Conservation (phyloP, 2,329 filamentous ascomycete genomes). For the Diplodia seriata region DNA sequence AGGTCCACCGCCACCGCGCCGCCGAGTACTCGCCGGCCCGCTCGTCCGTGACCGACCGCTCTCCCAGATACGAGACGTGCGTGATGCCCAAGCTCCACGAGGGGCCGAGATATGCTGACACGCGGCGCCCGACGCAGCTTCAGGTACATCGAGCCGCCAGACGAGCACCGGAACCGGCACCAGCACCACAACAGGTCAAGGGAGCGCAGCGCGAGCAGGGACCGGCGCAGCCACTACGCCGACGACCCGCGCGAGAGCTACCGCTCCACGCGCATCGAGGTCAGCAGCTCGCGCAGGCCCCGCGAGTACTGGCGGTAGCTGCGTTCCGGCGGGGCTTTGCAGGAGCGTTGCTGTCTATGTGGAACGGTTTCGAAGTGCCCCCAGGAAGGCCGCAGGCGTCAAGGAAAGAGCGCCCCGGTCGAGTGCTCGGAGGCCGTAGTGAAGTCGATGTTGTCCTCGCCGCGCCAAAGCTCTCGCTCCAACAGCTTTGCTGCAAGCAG, state of each 20-base stretch:
- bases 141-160: constrained; percentile 54
- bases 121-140: constrained; percentile 37
- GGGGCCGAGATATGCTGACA: not conserved
- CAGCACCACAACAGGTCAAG: constrained; percentile 34
- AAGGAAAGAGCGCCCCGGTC: too few relatives aligned
- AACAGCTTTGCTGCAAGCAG: too few relatives aligned
- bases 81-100: not conserved
- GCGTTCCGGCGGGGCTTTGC: constrained; percentile 35
- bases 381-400: too few relatives aligned
- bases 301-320: constrained; percentile 27
- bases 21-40: constrained; percentile 43
- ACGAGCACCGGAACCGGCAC: constrained; percentile 38
- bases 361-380: too few relatives aligned
- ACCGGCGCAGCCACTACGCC: constrained; percentile 40
- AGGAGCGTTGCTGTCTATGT: too few relatives aligned
- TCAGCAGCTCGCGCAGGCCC: constrained; percentile 35
- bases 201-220: constrained; percentile 43
- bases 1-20: constrained; percentile 49
- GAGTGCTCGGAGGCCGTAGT: too few relatives aligned
- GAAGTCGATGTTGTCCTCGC: too few relatives aligned
- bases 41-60: constrained; percentile 37
- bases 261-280: constrained; percentile 44
- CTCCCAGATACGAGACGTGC: constrained; percentile 51
- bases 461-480: too few relatives aligned
- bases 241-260: constrained; percentile 40